These are phyloP conservation scores for Apiospora pterosperma DNA, from an alignment of 2,329 filamentous ascomycete species.

Conservation along the genomic window DNA sequence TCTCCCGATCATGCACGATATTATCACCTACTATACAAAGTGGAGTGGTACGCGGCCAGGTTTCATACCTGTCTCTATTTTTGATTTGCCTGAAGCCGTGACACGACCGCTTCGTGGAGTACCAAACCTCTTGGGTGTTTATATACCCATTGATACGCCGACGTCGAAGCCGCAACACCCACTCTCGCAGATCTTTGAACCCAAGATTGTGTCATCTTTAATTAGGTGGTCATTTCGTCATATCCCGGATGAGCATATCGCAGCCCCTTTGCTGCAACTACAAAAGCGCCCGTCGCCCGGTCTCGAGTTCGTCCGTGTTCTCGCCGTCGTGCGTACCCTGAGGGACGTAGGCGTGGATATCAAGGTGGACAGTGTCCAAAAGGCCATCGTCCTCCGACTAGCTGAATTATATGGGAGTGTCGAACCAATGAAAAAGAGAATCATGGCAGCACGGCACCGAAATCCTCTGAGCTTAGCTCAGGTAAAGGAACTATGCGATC, in stretches of 20 bases:
- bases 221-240: constrained; percentile 44
- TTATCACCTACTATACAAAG: constrained; percentile 36
- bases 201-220: constrained; percentile 34
- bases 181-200: constrained; percentile 42
- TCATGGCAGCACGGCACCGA: constrained; percentile 14
- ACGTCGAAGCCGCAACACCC: constrained; percentile 41
- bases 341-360: constrained; percentile 28
- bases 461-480: constrained; percentile 27
- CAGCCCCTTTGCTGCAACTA: constrained; percentile 6
- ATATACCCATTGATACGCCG: constrained; percentile 40
- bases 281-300: constrained; percentile 11
- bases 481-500: constrained; percentile 33
- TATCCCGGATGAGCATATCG: constrained; percentile 20
- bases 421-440: constrained; percentile 14
- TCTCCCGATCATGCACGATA: constrained; percentile 38
- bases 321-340: constrained; percentile 31
- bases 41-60: constrained; percentile 22
- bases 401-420: constrained; percentile 30
- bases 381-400: constrained; percentile 26
- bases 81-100: constrained; percentile 37
- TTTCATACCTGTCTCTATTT: constrained; percentile 40
- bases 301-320: constrained; percentile 26
- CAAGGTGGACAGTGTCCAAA: constrained; percentile 15
- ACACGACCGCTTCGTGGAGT: constrained; percentile 28
- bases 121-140: constrained; percentile 29